These are phyloP conservation scores for Dipsacomyces acuminosporus DNA, from an alignment of 371 early-diverging fungal species.

Conservation along the genomic window DNA sequence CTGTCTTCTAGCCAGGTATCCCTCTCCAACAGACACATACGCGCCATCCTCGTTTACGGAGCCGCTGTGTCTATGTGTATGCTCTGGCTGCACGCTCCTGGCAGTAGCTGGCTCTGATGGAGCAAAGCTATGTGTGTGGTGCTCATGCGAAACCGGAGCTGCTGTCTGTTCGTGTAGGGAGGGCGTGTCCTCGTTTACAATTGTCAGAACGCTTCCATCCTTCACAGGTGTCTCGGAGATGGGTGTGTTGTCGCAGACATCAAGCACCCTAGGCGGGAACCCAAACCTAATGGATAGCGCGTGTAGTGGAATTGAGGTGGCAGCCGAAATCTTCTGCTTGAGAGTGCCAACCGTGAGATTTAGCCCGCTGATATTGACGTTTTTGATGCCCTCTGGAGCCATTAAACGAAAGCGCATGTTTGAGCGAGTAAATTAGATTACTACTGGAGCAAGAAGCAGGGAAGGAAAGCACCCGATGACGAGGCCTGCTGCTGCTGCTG, in stretches of 20 bases:
- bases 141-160: not conserved
- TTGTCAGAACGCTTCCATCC: not conserved
- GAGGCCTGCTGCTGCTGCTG: too few relatives aligned
- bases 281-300: not conserved
- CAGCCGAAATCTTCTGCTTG: not conserved
- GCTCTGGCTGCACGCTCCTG: not conserved
- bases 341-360: too few relatives aligned
- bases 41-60: not conserved
- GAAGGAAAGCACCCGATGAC: too few relatives aligned
- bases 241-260: not conserved
- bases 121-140: too few relatives aligned
- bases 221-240: not conserved
- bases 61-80: not conserved
- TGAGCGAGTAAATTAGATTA: too few relatives aligned
- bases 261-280: not conserved
- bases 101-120: too few relatives aligned
- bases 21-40: constrained; percentile 4
- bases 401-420: too few relatives aligned
- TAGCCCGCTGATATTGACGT: too few relatives aligned
- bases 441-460: too few relatives aligned
- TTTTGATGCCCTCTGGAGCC: too few relatives aligned
- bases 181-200: not conserved
- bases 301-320: not conserved
- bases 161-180: not conserved
- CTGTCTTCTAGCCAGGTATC: constrained; percentile 18